Conservation (phyloP, 108 stramenopile species). For the Nannochloropsis gaditana region DNA sequence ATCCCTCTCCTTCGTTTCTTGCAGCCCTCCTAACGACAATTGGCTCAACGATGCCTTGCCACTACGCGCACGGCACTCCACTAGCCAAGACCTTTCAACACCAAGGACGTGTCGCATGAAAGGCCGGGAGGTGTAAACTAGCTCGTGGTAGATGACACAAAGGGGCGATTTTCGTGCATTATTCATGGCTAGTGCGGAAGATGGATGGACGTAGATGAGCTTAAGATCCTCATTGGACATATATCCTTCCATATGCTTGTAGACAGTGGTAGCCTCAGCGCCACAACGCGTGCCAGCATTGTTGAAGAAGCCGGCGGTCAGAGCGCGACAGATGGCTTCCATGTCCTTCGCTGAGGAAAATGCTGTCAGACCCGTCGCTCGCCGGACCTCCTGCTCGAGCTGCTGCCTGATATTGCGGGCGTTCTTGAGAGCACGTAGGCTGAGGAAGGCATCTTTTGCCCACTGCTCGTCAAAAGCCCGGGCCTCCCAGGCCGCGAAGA, state of each 20-base stretch:
- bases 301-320: conserved; percentile 48
- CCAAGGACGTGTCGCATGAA: conserved; percentile 51
- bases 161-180: conserved; percentile 35
- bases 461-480: conserved; percentile 46
- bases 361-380: conserved; percentile 23
- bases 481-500: conserved; percentile 46
- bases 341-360: conserved; percentile 28
- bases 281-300: conserved; percentile 37
- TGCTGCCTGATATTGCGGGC: conserved; percentile 48
- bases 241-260: conserved; percentile 10
- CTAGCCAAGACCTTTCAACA: conserved; percentile 45
- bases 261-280: conserved; percentile 18
- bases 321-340: conserved; percentile 41
- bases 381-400: conserved; percentile 38
- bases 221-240: conserved; percentile 32
- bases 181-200: conserved; percentile 28
- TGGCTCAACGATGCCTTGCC: conserved; percentile 9
- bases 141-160: conserved; percentile 51
- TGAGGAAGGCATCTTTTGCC: conserved; percentile 41
- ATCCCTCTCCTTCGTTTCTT: background rate
- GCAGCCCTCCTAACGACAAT: background rate
- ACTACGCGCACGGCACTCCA: conserved; percentile 27
- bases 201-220: conserved; percentile 50
- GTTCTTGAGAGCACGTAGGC: conserved; percentile 42
- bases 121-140: conserved; percentile 47